Percentiles rank a stretch among this genome's conserved stretches.
These are phyloP conservation scores for Neonectria punicea DNA, from an alignment of 2,329 filamentous ascomycete genomes.

Conservation along the genomic window DNA sequence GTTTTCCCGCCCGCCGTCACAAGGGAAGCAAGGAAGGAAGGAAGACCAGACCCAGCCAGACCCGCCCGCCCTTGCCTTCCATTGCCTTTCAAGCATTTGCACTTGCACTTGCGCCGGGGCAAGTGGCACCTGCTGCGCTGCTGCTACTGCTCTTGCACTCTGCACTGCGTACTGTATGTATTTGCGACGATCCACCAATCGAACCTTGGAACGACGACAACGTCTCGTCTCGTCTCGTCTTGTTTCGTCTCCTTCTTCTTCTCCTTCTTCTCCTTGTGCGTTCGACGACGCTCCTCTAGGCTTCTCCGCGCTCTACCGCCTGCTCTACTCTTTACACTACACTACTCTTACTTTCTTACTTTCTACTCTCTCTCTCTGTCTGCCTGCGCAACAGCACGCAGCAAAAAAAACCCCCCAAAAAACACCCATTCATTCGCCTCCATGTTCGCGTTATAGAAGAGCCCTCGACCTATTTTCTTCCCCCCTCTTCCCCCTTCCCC, in stretches of 20 bases:
- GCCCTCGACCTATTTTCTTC: slow-evolving; percentile 33
- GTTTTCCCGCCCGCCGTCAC: neutral
- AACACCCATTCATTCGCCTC: slow-evolving; percentile 29
- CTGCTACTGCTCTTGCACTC: neutral
- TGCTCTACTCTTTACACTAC: no score
- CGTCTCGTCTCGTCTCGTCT: slow-evolving; percentile 35
- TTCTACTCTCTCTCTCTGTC: neutral
- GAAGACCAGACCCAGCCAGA: neutral
- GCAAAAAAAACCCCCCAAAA: neutral
- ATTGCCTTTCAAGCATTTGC: neutral
- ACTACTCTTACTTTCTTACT: no score
- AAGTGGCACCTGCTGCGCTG: neutral
- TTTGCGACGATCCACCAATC: slow-evolving; percentile 16
- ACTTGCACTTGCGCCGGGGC: neutral
- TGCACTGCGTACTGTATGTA: neutral
- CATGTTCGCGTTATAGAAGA: slow-evolving; percentile 52
- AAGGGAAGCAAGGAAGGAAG: neutral
- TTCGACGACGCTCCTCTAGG: slow-evolving; percentile 32
- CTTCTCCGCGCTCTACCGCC: neutral
- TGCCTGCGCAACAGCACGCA: slow-evolving; percentile 1
- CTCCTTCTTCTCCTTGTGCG: slow-evolving; percentile 13
- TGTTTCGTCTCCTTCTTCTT: slow-evolving; percentile 24
- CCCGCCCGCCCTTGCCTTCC: slow-evolving; percentile 3
- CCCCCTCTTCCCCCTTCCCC: slow-evolving; percentile 23
- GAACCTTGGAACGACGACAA: slow-evolving; percentile 23